phyloP scores from a whole-genome alignment of 2,329 filamentous ascomycete genomes.

The Escovopsis sp. region DNA sequence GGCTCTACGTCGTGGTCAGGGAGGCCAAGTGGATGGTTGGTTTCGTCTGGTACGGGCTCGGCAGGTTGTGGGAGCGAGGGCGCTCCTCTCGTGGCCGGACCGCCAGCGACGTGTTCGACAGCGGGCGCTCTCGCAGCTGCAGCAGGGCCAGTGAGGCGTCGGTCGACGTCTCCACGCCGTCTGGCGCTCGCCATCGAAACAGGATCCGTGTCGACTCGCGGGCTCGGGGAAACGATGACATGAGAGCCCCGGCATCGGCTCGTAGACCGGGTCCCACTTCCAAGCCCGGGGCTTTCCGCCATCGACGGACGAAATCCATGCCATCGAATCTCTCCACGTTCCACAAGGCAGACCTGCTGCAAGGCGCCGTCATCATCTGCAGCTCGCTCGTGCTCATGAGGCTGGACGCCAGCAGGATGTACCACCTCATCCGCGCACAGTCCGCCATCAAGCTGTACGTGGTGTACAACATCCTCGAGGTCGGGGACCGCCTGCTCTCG shows the following conservation, averaged over 20 bases:
- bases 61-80: slow-evolving; percentile 58
- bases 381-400: slow-evolving; percentile 78
- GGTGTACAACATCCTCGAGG: slow-evolving; percentile 94
- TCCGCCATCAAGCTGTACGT: slow-evolving; percentile 97
- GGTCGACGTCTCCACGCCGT: slow-evolving; percentile 6
- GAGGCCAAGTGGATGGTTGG: slow-evolving; percentile 57
- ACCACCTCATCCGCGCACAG: slow-evolving; percentile 91
- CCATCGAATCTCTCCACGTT: slow-evolving; percentile 75
- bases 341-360: slow-evolving; percentile 90
- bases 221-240: slow-evolving; percentile 1
- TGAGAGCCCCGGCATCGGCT: slow-evolving; percentile 8
- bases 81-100: slow-evolving; percentile 24
- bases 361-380: slow-evolving; percentile 73
- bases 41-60: slow-evolving; percentile 68
- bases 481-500: slow-evolving; percentile 76
- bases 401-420: slow-evolving; percentile 93
- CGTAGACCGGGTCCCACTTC: slow-evolving; percentile 12
- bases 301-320: slow-evolving; percentile 66
- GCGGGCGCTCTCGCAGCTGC: slow-evolving; percentile 24
- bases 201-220: slow-evolving; percentile 3
- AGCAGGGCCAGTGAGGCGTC: slow-evolving; percentile 20
- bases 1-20: slow-evolving; percentile 54
- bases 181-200: slow-evolving; percentile 1
- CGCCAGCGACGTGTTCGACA: slow-evolving; percentile 20
- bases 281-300: slow-evolving; percentile 28